These are phyloP conservation scores for Pichia kluyveri DNA, from an alignment of 805 yeast species.

Conservation along the genomic window DNA sequence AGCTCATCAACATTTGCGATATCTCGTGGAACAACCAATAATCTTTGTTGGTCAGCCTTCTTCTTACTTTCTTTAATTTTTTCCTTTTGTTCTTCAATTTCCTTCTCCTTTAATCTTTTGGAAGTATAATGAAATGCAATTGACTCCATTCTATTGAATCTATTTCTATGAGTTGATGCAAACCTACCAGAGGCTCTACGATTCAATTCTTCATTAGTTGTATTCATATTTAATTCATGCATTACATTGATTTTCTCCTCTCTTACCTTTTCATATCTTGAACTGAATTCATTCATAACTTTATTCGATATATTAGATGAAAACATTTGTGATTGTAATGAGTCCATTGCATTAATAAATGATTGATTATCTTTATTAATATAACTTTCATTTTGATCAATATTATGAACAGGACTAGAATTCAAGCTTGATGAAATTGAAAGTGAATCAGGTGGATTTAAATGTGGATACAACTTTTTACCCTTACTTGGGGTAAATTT, in stretches of 20 bases:
- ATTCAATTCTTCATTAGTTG: slow-evolving; percentile 16
- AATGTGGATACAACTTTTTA: slow-evolving; percentile 19
- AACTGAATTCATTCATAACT: slow-evolving; percentile 36
- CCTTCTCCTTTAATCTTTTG: slow-evolving; percentile 13
- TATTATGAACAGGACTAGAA: slow-evolving; percentile 8
- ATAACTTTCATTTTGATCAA: slow-evolving; percentile 20
- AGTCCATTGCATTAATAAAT: slow-evolving; percentile 23
- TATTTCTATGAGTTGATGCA: slow-evolving; percentile 35
- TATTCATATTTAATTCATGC: slow-evolving; percentile 17
- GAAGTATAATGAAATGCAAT: slow-evolving; percentile 41
- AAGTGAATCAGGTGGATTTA: slow-evolving; percentile 9
- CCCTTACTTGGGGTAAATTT: slow-evolving; percentile 25
- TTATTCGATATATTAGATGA: slow-evolving; percentile 37
- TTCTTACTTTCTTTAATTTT: not conserved
- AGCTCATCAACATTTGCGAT: not conserved
- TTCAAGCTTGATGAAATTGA: not conserved
- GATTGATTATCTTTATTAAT: slow-evolving; percentile 22
- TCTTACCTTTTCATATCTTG: slow-evolving; percentile 32
- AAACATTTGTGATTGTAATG: slow-evolving; percentile 36
- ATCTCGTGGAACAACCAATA: not conserved
- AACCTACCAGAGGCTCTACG: slow-evolving; percentile 30
- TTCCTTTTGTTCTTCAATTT: not conserved
- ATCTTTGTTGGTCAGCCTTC: not conserved
- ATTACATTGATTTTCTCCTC: slow-evolving; percentile 18
- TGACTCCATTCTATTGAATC: slow-evolving; percentile 43